Percentiles rank a stretch among this genome's conserved stretches.
Conservation (phyloP, 2,329 filamentous ascomycete genomes). For the Hirsutella thompsonii region DNA sequence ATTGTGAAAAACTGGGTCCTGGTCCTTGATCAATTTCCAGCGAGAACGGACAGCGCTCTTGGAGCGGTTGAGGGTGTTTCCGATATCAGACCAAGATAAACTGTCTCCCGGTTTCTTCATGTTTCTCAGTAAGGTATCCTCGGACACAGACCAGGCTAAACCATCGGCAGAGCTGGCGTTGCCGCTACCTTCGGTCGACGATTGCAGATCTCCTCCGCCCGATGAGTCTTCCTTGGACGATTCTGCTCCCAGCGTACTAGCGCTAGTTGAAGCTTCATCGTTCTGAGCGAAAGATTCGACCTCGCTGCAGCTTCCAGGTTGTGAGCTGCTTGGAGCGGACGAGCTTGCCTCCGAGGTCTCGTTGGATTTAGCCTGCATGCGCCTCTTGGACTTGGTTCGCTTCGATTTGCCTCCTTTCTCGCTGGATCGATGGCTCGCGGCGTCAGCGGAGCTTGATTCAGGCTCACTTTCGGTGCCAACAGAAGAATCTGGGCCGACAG, state of each 20-base stretch:
- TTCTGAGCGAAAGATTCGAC: slow-evolving; percentile 1
- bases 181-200: background rate
- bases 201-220: background rate
- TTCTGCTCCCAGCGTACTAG: slow-evolving; percentile 3
- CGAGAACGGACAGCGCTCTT: slow-evolving; percentile 18
- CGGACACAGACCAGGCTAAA: slow-evolving; percentile 18
- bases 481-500: background rate
- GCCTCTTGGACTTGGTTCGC: background rate
- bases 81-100: slow-evolving; percentile 18
- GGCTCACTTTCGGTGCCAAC: background rate
- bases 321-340: background rate
- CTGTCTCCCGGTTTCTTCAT: slow-evolving; percentile 18
- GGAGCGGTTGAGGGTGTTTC: slow-evolving; percentile 11
- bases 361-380: background rate
- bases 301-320: background rate
- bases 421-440: background rate
- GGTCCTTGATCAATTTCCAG: slow-evolving; percentile 18
- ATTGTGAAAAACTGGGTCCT: slow-evolving; percentile 1
- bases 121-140: slow-evolving; percentile 19
- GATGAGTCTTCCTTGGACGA: slow-evolving; percentile 2
- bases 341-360: background rate
- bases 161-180: background rate
- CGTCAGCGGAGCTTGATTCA: background rate
- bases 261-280: slow-evolving; percentile 2
- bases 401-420: background rate